phyloP scores from a whole-genome alignment of 2,329 filamentous ascomycete species.

The Monosporascus sp. region DNA sequence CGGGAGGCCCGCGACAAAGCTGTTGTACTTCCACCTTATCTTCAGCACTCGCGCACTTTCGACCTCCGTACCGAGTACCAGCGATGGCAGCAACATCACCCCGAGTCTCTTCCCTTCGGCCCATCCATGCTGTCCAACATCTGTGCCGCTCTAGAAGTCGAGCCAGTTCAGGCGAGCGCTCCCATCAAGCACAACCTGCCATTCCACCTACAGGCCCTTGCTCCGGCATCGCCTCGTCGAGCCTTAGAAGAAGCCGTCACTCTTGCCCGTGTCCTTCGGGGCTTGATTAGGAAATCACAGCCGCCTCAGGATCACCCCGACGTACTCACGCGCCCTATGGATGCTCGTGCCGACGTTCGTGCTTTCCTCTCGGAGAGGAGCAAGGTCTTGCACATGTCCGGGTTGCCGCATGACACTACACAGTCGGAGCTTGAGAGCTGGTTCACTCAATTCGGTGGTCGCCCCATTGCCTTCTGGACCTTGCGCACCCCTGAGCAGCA shows the following conservation, averaged over 20 bases:
- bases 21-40: constrained; percentile 90
- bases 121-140: constrained; percentile 96
- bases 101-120: constrained; percentile 93
- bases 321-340: constrained; percentile 91
- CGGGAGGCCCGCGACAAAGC: constrained; percentile 97
- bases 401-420: constrained; percentile 93
- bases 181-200: constrained; percentile 98
- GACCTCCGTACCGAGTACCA: constrained; percentile 97
- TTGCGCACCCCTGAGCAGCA: constrained; percentile 96
- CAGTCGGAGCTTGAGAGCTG: constrained; percentile 98
- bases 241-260: constrained; percentile 98
- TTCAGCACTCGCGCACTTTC: constrained; percentile 96
- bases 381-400: constrained; percentile 97
- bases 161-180: constrained; percentile 93
- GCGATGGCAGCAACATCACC: constrained; percentile 97
- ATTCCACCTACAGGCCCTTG: constrained; percentile 93
- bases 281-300: constrained; percentile 93
- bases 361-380: constrained; percentile 94
- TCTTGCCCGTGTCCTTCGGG: constrained; percentile 83
- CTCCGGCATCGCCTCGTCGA: constrained; percentile 88
- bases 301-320: constrained; percentile 90
- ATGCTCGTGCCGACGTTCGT: constrained; percentile 91
- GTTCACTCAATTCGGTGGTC: constrained; percentile 98
- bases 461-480: constrained; percentile 98
- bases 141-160: constrained; percentile 94